Evolutionary conservation across 352 stramenopile genomes (phyloP).

Genomic region (Phytophthora kernoviae): DNA sequence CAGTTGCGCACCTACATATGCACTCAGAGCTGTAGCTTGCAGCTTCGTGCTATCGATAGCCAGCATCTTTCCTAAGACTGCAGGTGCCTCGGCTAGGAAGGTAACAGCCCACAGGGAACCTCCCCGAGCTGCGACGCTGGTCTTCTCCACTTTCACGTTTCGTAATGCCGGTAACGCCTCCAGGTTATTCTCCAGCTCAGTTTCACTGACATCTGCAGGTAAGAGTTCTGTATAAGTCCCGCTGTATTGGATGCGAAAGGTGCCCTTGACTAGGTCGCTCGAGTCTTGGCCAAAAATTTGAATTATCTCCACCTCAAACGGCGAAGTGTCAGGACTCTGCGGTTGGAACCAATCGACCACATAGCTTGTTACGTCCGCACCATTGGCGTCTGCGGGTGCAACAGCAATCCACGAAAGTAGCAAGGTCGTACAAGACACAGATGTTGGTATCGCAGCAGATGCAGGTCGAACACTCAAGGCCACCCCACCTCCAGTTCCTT

Average conservation of each 20-base stretch:
- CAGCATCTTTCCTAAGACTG: conserved; percentile 45
- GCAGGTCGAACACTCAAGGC: conserved; percentile 56
- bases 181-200: conserved; percentile 67
- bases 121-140: conserved; percentile 27
- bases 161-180: conserved; percentile 60
- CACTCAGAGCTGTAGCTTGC: conserved; percentile 26
- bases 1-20: conserved; percentile 48
- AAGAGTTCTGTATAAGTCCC: conserved; percentile 56
- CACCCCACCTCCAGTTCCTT: conserved; percentile 53
- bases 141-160: conserved; percentile 81
- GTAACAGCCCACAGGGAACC: conserved; percentile 84
- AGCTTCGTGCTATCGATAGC: conserved; percentile 47
- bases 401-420: conserved; percentile 61
- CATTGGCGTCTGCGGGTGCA: conserved; percentile 33
- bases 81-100: conserved; percentile 65
- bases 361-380: conserved; percentile 63
- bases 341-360: conserved; percentile 76
- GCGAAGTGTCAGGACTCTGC: conserved; percentile 31
- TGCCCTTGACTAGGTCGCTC: conserved; percentile 63
- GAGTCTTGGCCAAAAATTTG: conserved; percentile 56
- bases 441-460: conserved; percentile 23
- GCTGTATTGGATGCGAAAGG: conserved; percentile 73
- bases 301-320: conserved; percentile 71
- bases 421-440: conserved; percentile 29
- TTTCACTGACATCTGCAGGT: conserved; percentile 55